Conservation (phyloP, 192 early-diverging fungal genomes). For the Linnemannia hyalina region DNA sequence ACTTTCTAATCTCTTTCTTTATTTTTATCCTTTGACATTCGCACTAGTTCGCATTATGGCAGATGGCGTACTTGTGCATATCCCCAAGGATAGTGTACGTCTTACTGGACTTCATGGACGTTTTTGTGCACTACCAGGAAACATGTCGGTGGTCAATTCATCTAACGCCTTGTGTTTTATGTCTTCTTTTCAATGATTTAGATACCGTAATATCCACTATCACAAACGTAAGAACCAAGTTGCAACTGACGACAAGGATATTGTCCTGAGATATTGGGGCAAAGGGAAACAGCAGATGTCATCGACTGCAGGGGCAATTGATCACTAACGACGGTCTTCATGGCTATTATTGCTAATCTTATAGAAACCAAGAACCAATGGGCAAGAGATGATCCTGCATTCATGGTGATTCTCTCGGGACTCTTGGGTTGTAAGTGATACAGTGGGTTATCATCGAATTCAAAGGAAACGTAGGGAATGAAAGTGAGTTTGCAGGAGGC, state of each 20-base stretch:
- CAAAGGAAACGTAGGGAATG: too few species aligned
- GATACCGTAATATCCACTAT: slow-evolving; percentile 95
- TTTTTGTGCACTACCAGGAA: neutral
- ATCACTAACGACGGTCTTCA: neutral
- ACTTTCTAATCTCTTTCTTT: neutral
- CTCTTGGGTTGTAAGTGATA: slow-evolving; percentile 72
- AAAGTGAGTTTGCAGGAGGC: neutral
- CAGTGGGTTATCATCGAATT: neutral
- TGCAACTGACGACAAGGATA: neutral
- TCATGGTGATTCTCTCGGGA: slow-evolving; percentile 80
- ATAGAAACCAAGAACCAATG: slow-evolving; percentile 98
- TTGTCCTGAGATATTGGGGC: too few species aligned
- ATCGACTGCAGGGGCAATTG: too few species aligned
- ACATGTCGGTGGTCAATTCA: too few species aligned
- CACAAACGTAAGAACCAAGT: slow-evolving; percentile 83
- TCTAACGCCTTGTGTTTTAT: neutral
- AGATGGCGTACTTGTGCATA: slow-evolving; percentile 88
- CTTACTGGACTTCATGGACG: neutral
- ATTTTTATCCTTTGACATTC: neutral
- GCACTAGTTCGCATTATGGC: slow-evolving; percentile 84
- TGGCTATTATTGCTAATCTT: neutral
- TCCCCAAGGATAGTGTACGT: slow-evolving; percentile 86
- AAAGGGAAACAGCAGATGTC: neutral
- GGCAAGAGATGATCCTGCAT: slow-evolving; percentile 97
- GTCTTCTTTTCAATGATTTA: slow-evolving; percentile 44